Evolutionary conservation across 441 rosid species (phyloP).

Genomic region (Gossypium lobatum): DNA sequence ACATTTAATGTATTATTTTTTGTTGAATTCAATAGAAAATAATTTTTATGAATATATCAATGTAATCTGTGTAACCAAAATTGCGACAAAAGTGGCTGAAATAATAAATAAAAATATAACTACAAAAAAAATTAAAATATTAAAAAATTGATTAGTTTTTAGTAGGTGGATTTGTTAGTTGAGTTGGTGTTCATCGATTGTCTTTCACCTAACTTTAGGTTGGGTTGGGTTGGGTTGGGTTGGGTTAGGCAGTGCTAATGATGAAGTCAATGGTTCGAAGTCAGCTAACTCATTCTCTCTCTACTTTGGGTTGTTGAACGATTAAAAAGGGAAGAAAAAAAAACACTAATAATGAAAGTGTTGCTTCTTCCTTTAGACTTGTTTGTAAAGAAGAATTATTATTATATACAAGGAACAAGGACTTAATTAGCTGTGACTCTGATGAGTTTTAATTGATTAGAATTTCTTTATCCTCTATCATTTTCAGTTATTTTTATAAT

Average conservation of each 20-base stretch:
- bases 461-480: background rate
- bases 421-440: background rate
- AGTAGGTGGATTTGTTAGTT: background rate
- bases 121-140: background rate
- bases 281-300: background rate
- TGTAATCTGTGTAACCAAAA: too few species aligned
- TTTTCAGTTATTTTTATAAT: background rate
- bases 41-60: too few species aligned
- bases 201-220: background rate
- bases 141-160: background rate
- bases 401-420: background rate
- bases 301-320: background rate
- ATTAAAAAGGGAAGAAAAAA: background rate
- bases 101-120: background rate
- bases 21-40: too few species aligned
- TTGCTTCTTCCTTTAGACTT: background rate
- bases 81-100: too few species aligned
- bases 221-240: background rate
- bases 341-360: background rate
- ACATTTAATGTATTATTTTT: too few species aligned
- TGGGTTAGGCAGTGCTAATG: background rate
- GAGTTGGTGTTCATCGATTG: background rate
- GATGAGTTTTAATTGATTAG: background rate
- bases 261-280: background rate
- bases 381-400: background rate